Percentiles rank a stretch among this genome's conserved stretches.
These are phyloP conservation scores for Rhizopogon roseolus DNA, from an alignment of 768 basidiomycete species.

Conservation along the genomic window DNA sequence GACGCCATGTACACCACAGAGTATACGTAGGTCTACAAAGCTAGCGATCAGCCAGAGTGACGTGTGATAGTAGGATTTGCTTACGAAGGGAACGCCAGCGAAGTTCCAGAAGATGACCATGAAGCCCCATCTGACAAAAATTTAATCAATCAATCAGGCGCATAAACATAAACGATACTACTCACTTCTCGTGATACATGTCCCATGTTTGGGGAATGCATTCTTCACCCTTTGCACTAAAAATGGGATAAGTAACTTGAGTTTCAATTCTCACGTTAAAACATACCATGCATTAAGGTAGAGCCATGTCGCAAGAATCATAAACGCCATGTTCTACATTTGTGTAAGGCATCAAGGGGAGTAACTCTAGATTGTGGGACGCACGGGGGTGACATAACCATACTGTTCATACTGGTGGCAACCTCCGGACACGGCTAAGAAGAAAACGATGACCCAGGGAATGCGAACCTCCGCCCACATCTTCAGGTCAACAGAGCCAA, in stretches of 20 bases:
- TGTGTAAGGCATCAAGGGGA: background rate
- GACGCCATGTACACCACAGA: slow-evolving; percentile 98
- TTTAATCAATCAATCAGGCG: background rate
- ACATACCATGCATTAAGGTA: slow-evolving; percentile 91
- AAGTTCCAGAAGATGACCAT: slow-evolving; percentile 99
- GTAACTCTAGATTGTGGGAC: slow-evolving; percentile 18
- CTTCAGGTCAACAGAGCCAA: slow-evolving; percentile 90
- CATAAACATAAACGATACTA: background rate
- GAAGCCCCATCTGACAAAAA: slow-evolving; percentile 70
- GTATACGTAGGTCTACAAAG: slow-evolving; percentile 84
- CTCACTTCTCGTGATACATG: slow-evolving; percentile 96
- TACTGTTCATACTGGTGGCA: slow-evolving; percentile 93
- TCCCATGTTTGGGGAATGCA: slow-evolving; percentile 98
- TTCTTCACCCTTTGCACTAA: slow-evolving; percentile 86
- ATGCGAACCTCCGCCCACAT: slow-evolving; percentile 99
- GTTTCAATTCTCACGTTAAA: background rate
- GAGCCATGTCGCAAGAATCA: slow-evolving; percentile 93
- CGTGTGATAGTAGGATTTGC: slow-evolving; percentile 20
- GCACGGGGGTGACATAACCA: slow-evolving; percentile 87
- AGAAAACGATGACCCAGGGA: slow-evolving; percentile 95
- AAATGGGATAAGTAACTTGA: slow-evolving; percentile 3
- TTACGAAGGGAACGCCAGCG: slow-evolving; percentile 86
- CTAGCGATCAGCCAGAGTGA: background rate
- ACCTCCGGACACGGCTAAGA: slow-evolving; percentile 85
- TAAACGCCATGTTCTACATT: slow-evolving; percentile 88